Evolutionary conservation across 495 filamentous ascomycete genomes (phyloP), one percentile per base, ranked within the genome.

Genomic region (Penicillium waksmanii): DNA sequence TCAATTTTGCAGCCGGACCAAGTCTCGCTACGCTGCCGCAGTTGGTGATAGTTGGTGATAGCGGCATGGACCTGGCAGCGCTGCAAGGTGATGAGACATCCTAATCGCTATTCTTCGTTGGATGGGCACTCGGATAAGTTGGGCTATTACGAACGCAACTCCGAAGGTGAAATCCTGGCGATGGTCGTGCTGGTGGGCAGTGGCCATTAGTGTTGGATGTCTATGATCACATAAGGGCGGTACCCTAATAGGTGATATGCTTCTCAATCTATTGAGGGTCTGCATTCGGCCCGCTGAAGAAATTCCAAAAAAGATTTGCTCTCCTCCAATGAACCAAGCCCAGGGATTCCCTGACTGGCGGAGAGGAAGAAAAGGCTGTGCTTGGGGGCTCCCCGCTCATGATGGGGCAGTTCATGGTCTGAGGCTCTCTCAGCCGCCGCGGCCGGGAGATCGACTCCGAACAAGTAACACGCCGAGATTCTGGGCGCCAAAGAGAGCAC

Each of bases 31-130:
- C 38, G 51, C 36, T 60, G 64, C 69, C 66, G 68, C 74, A 73
- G 73, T 77, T 77, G 74, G 69, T 74, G 71, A 76, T 72, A 72
- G 73, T 77, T 77, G 74, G 69, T 74, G 71, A 76, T 71, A 72
- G 63, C 61, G 62, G 57, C 58, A 61, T 38, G 42, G 33, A 27
- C 34, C 51, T 34, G 62, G 56, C 19, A 58, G 46, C 38, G 42
- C 49, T 68, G 65, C 62, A 61, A 38, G 36, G 57, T 59, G 53
- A 64, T 56, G 38, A 66, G 57, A 40, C 53, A 47, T 46, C 59
- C 36, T 46, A 18, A 50, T 15, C 38, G 19, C 42, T 15, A 40
- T 21, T 6, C 35, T 46, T 31, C 12, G 27, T 33, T 43, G 57
- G 19, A 31, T 15, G 35, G 19, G 17, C 19, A n/a, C 48, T 47